Evolutionary conservation across 192 early-diverging fungal species (phyloP), one percentile per base, ranked within the genome.

Genomic region (Coemansia sp.): DNA sequence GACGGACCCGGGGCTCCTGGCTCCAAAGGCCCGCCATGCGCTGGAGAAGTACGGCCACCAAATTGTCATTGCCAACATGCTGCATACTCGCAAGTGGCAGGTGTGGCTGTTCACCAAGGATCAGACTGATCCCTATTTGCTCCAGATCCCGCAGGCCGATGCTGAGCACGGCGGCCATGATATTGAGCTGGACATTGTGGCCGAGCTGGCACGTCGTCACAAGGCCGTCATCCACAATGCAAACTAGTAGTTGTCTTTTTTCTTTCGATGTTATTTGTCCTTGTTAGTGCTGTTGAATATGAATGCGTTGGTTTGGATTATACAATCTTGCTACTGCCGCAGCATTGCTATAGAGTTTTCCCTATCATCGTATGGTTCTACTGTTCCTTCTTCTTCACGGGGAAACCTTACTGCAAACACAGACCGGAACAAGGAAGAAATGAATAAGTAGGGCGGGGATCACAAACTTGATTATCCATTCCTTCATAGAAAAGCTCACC

Each of bases 11-110:
- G 65, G 79, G 11, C 71, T 99, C 39, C 74, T 99, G 54, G 86
- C 91, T 16, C 68, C 85, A 40, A 99, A 99, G 80, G 87, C 95
- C 0, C 82, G 86, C 15, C 76, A 88, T 69, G 89, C 95, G 4
- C 69, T 99, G 32, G 84, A 79, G 32, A 84, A 89, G 41, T 99
- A 99, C 75, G 93, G 94, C 16, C 98, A 99, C 76, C 96, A 99
- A 75, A 87, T 96, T 21, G 98, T 99, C 37, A 94, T 99, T 83
- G 96, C 91, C 58, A 99, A 99, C 67, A 87, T 98, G 74, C 76
- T 99, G 9, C 73, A 78, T 40, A 97, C 94, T 2, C 86, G 98
- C 41, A 99, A 99, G 84, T 76, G 84, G 37, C 85, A 89, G 19
- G 96, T 99, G 13, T 89, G 84, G 59, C 49, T 93, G 60, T 70